Evolutionary conservation across 306 rosid species (phyloP).

Genomic region (Sicyos baderoa): DNA sequence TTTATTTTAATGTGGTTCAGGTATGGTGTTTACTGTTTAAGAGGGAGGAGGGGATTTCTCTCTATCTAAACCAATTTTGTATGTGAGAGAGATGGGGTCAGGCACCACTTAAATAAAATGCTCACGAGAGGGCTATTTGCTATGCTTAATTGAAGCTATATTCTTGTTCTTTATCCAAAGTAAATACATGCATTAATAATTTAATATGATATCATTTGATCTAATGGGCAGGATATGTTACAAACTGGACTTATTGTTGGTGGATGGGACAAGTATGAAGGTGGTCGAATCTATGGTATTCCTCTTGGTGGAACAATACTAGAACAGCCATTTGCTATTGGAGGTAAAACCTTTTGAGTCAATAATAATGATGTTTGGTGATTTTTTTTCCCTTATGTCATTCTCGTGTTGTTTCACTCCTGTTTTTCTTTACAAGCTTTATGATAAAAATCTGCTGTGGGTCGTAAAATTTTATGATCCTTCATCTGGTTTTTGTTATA

Average conservation of each 20-base stretch:
- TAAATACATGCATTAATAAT: neutral
- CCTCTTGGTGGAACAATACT: conserved; percentile 87
- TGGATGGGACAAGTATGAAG: conserved; percentile 95
- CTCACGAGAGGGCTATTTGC: neutral
- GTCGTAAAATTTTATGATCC: neutral
- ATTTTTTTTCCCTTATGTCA: too few species aligned
- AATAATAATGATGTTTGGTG: neutral
- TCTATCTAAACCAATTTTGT: neutral
- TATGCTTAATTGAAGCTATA: neutral
- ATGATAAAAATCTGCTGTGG: neutral
- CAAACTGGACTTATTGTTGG: conserved; percentile 89
- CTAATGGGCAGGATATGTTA: conserved; percentile 52
- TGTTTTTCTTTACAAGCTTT: neutral
- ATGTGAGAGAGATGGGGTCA: conserved; percentile 3
- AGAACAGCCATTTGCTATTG: conserved; percentile 84
- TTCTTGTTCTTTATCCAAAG: neutral
- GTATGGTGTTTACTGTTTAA: neutral
- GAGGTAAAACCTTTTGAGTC: conserved; percentile 44
- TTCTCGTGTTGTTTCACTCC: too few species aligned
- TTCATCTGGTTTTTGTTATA: neutral
- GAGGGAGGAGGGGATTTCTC: neutral
- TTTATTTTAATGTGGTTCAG: neutral
- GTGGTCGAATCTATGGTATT: conserved; percentile 81
- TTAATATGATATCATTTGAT: conserved; percentile 11
- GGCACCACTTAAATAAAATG: neutral